Conservation (phyloP, 164 flowering plant species). For the Piper betle region DNA sequence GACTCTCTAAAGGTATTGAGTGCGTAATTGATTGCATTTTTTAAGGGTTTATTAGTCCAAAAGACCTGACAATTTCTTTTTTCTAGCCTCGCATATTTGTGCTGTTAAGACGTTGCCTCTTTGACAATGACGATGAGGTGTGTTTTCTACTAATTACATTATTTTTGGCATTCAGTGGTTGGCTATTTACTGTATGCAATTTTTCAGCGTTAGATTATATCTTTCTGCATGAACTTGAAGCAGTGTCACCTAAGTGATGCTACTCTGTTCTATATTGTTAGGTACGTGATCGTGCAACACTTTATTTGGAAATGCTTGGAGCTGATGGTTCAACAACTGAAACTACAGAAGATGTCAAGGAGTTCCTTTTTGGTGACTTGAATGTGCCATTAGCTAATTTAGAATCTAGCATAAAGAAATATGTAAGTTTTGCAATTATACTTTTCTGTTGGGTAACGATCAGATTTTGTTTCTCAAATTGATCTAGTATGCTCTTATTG, state of each 20-base stretch:
- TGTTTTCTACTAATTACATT: constrained; percentile 11
- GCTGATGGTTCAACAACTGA: constrained; percentile 66
- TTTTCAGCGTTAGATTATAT: too few species aligned
- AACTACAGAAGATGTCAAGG: constrained; percentile 55
- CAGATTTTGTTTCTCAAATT: not conserved
- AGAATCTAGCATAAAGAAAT: constrained; percentile 75
- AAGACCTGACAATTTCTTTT: constrained; percentile 3
- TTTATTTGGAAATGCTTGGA: constrained; percentile 68
- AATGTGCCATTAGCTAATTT: constrained; percentile 74
- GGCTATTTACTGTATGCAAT: not conserved
- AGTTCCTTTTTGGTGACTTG: constrained; percentile 83
- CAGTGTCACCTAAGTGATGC: constrained; percentile 5
- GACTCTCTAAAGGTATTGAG: constrained; percentile 72
- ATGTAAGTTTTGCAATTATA: constrained; percentile 37
- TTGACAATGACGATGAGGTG: constrained; percentile 96
- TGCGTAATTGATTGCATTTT: too few species aligned
- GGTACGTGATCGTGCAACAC: constrained; percentile 99
- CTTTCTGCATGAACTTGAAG: constrained; percentile 28
- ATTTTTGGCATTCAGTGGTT: not conserved
- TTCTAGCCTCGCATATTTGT: constrained; percentile 93
- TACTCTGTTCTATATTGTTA: constrained; percentile 11
- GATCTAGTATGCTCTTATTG: constrained; percentile 2
- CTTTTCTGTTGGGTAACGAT: not conserved
- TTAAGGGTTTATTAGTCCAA: too few species aligned
- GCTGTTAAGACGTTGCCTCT: constrained; percentile 81